A percentile compares a stretch with the other conserved stretches of the same genome.
These are phyloP conservation scores for Penstemon newberryi DNA, from an alignment of 257 asterid species.

Conservation along the genomic window DNA sequence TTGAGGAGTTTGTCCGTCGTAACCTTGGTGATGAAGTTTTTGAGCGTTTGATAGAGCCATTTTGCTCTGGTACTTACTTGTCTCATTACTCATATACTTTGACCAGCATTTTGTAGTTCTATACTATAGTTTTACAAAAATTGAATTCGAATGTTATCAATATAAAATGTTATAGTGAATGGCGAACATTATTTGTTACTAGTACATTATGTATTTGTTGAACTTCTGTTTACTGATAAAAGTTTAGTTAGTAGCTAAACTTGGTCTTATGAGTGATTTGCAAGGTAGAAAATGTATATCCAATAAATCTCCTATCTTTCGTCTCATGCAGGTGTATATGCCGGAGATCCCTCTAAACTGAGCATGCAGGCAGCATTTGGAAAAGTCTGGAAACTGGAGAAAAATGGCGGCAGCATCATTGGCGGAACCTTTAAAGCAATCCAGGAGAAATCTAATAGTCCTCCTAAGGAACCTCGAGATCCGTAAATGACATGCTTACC, in stretches of 20 bases:
- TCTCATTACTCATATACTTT: slow-evolving; percentile 1
- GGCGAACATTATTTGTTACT: background rate
- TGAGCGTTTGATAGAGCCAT: slow-evolving; percentile 96
- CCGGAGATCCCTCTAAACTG: slow-evolving; percentile 93
- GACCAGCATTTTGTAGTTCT: background rate
- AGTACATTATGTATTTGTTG: background rate
- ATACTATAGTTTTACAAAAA: background rate
- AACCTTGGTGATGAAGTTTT: slow-evolving; percentile 92
- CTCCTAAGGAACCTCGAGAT: slow-evolving; percentile 66
- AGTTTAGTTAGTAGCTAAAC: no score
- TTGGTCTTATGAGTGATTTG: background rate
- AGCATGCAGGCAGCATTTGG: slow-evolving; percentile 99
- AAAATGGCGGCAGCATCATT: slow-evolving; percentile 90
- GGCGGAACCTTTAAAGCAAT: slow-evolving; percentile 91
- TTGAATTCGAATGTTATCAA: slow-evolving; percentile 2
- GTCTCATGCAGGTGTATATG: slow-evolving; percentile 74
- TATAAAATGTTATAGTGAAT: background rate
- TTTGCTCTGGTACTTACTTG: slow-evolving; percentile 85
- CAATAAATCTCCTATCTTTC: slow-evolving; percentile 2
- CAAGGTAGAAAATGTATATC: slow-evolving; percentile 4
- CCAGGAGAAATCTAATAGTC: slow-evolving; percentile 49
- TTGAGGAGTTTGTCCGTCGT: slow-evolving; percentile 93
- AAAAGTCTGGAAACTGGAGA: slow-evolving; percentile 95
- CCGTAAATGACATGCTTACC: slow-evolving; percentile 56
- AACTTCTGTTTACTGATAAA: no score